Percentiles rank a stretch among this genome's conserved stretches.
These are phyloP conservation scores for Phytophthora agathidicida DNA, from an alignment of 352 stramenopile genomes.

Conservation along the genomic window DNA sequence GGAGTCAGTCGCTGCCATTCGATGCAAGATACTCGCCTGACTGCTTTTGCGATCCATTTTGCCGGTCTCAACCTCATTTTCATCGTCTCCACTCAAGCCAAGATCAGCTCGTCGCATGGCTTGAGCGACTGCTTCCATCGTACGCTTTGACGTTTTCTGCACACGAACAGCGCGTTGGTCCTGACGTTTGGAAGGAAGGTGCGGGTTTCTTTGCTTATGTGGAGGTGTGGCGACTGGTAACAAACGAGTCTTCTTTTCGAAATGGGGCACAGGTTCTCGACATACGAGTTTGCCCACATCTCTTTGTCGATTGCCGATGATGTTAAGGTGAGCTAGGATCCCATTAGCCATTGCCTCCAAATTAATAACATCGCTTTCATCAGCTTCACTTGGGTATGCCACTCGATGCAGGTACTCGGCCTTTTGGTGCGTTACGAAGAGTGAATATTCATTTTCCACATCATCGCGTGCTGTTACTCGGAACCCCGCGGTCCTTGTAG, in stretches of 20 bases:
- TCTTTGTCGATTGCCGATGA: slow-evolving; percentile 71
- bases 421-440: slow-evolving; percentile 55
- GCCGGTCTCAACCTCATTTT: slow-evolving; percentile 17
- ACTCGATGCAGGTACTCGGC: slow-evolving; percentile 50
- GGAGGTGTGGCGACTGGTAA: slow-evolving; percentile 26
- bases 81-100: slow-evolving; percentile 1
- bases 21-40: slow-evolving; percentile 56
- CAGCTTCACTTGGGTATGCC: slow-evolving; percentile 18
- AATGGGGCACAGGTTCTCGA: slow-evolving; percentile 45
- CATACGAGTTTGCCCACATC: slow-evolving; percentile 65
- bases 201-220: slow-evolving; percentile 46
- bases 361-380: background rate
- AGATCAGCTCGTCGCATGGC: slow-evolving; percentile 17
- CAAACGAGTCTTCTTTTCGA: slow-evolving; percentile 51
- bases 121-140: slow-evolving; percentile 52
- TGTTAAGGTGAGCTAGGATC: slow-evolving; percentile 61
- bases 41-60: slow-evolving; percentile 57
- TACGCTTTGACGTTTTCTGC: slow-evolving; percentile 45
- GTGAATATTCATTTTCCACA: slow-evolving; percentile 68
- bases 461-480: slow-evolving; percentile 66
- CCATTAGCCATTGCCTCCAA: slow-evolving; percentile 49
- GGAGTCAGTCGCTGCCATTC: slow-evolving; percentile 53
- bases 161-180: slow-evolving; percentile 63
- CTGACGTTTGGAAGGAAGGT: slow-evolving; percentile 44
- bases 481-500: slow-evolving; percentile 35